Percentiles rank a stretch among this genome's conserved stretches.
Evolutionary conservation across 257 asterid genomes (phyloP).

Genomic region (Lavandula angustifolia): DNA sequence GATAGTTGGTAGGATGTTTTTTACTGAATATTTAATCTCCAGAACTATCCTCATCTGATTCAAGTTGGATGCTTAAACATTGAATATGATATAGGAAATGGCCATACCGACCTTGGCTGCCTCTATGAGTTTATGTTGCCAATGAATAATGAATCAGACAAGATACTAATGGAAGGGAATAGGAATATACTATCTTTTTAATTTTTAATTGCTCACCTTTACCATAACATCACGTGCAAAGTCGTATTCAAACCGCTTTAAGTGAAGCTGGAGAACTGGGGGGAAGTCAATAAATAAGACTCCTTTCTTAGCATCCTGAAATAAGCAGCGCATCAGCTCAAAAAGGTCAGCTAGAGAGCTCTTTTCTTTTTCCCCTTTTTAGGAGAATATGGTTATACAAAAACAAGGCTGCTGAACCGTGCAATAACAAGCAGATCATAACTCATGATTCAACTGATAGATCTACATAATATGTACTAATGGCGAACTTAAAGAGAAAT

Average conservation of each 20-base stretch:
- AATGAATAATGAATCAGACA: constrained; percentile 16
- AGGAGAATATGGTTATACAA: neutral
- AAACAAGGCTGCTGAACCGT: constrained; percentile 6
- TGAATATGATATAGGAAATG: constrained; percentile 1
- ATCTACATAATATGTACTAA: constrained; percentile 6
- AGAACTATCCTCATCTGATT: neutral
- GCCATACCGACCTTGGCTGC: constrained; percentile 14
- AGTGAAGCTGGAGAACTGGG: constrained; percentile 55
- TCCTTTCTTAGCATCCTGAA: constrained; percentile 58
- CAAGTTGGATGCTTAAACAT: constrained; percentile 20
- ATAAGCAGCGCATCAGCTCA: constrained; percentile 22
- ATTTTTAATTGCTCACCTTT: constrained; percentile 42
- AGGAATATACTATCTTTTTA: neutral
- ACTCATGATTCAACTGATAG: neutral
- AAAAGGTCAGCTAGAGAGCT: neutral
- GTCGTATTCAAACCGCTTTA: constrained; percentile 56
- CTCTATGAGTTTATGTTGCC: neutral
- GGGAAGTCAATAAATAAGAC: constrained; percentile 50
- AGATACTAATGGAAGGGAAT: constrained; percentile 15
- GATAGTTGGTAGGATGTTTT: constrained; percentile 3
- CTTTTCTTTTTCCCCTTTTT: no score
- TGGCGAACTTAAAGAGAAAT: neutral
- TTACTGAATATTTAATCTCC: neutral
- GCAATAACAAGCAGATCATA: constrained; percentile 14
- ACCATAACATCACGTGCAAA: constrained; percentile 48